Evolutionary conservation across 129 eudicot species (phyloP).

Genomic region (carrot (Daucus carota)): DNA sequence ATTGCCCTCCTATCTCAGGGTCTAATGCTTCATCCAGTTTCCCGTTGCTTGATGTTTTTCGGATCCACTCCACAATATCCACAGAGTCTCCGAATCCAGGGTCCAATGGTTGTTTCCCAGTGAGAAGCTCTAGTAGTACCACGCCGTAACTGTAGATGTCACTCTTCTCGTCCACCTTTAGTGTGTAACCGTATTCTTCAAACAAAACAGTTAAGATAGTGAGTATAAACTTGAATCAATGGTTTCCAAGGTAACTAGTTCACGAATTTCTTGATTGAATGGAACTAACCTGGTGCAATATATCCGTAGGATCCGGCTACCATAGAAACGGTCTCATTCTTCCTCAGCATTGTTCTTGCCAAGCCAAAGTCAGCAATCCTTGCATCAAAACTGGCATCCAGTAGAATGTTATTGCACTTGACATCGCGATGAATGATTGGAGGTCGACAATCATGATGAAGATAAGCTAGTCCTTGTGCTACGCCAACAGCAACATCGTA

Average conservation of each 20-base stretch:
- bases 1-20: slow-evolving; percentile 42
- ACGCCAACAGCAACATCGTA: slow-evolving; percentile 58
- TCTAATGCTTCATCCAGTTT: slow-evolving; percentile 37
- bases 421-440: slow-evolving; percentile 58
- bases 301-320: slow-evolving; percentile 74
- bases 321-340: slow-evolving; percentile 66
- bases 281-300: slow-evolving; percentile 59
- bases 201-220: neutral
- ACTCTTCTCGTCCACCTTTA: slow-evolving; percentile 63
- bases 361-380: slow-evolving; percentile 64
- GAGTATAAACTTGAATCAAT: neutral
- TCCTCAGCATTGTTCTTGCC: slow-evolving; percentile 52
- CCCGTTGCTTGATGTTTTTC: slow-evolving; percentile 27
- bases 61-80: slow-evolving; percentile 62
- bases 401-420: slow-evolving; percentile 54
- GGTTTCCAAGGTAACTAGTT: neutral
- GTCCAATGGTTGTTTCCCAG: slow-evolving; percentile 53
- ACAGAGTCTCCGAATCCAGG: slow-evolving; percentile 42
- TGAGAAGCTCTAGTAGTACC: slow-evolving; percentile 52
- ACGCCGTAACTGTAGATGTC: slow-evolving; percentile 69
- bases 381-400: slow-evolving; percentile 54
- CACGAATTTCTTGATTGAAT: neutral
- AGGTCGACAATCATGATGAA: slow-evolving; percentile 66
- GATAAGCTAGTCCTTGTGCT: slow-evolving; percentile 66
- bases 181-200: slow-evolving; percentile 62